These are phyloP conservation scores for Roridomyces roridus DNA, from an alignment of 768 basidiomycete genomes.

Conservation along the genomic window DNA sequence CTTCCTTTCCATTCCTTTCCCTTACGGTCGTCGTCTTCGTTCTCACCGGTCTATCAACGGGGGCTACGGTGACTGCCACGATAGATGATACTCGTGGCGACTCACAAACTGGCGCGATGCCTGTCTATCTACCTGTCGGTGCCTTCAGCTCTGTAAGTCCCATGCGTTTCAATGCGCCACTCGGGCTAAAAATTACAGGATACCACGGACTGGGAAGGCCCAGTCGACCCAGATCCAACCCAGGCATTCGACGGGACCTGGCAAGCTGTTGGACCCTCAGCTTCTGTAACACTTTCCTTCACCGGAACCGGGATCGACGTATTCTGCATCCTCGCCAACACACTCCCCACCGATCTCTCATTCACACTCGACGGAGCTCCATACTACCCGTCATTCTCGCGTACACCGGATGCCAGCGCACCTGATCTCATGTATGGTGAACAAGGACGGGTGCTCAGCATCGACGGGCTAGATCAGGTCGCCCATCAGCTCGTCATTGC, in stretches of 20 bases:
- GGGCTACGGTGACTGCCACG: background rate
- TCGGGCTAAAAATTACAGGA: background rate
- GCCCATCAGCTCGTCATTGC: conserved; percentile 6
- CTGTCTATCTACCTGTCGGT: conserved; percentile 3
- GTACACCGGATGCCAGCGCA: conserved; percentile 1
- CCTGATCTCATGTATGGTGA: background rate
- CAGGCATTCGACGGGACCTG: conserved; percentile 11
- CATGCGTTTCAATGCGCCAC: too few species aligned
- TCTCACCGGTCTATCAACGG: background rate
- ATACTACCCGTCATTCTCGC: background rate
- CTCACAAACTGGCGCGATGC: background rate
- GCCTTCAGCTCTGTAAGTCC: conserved; percentile 1
- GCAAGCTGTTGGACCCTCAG: background rate
- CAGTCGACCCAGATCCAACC: background rate
- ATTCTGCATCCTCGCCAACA: conserved; percentile 15
- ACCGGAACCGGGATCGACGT: conserved; percentile 4
- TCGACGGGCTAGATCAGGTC: background rate
- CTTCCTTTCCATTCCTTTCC: background rate
- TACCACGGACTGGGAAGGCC: background rate
- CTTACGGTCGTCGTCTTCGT: background rate
- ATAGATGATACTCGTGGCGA: conserved; percentile 18
- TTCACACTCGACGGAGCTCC: conserved; percentile 12
- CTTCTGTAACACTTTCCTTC: conserved; percentile 9
- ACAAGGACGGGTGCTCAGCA: background rate
- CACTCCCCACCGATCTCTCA: conserved; percentile 1